Evolutionary conservation across 1,139 yeast genomes (phyloP), one percentile per base, ranked within the genome.

Genomic region (Dujonia santamariae): DNA sequence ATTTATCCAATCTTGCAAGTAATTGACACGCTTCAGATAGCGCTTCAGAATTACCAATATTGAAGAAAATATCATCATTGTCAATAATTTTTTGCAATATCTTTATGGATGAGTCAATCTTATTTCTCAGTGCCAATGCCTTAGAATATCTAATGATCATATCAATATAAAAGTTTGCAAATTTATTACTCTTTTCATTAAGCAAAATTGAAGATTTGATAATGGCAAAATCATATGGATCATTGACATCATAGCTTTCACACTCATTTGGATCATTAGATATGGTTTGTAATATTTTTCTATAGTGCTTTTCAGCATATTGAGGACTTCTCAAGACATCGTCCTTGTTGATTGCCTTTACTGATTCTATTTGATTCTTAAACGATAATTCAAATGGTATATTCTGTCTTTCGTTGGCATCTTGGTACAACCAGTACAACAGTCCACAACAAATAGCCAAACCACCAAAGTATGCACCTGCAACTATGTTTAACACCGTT

Each of bases 401-500:
- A 19, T 51, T 49, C 40, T 69, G 74, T 30, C 73, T 47, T 12
- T 47, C 46, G 36, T 63, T 53, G 23, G 75, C 75, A 47, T 69
- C 75, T 18, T 50, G 49, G 43, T 69, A 69, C 29, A 69, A 32
- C 33, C 69, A 53, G 43, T 61, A 67, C 22, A 68, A 51, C 54
- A 64, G 65, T 3, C 69, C 72, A 16, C 55, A 41, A 34, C 67
- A 61, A 1, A 68, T 68, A 9, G 66, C 30, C 23, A 67, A 51
- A 2, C 71, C 69, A 4, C 75, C 75, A 31, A 67, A 49, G 44
- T 69, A 69, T 9, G 70, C 72, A 2, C 73, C 75, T 3, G 70
- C 67, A 7, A 65, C 30, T 17, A 67, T 56, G 42, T 67, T 67
- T 26, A 64, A 37, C 7, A 61, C 47, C 28, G 56, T 50, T 15